These are phyloP conservation scores for Malus hybrid DNA, from an alignment of 331 rosid species.

Conservation along the genomic window DNA sequence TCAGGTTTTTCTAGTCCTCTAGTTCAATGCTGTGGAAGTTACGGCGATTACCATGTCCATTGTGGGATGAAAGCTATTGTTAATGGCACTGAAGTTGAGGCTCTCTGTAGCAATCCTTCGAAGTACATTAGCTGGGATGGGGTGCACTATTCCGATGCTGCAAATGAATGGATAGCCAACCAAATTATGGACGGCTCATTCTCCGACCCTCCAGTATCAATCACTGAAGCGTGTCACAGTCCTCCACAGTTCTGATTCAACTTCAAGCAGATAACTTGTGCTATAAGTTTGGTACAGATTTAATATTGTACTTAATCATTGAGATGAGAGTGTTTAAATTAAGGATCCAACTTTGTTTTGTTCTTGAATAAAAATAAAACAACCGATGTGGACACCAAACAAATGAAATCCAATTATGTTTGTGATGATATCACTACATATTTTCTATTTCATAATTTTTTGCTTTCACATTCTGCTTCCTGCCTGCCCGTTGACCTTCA, in stretches of 20 bases:
- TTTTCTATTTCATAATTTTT: neutral
- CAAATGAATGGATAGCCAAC: slow-evolving; percentile 12
- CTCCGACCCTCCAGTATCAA: slow-evolving; percentile 6
- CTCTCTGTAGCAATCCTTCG: slow-evolving; percentile 6
- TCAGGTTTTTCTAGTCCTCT: slow-evolving; percentile 7
- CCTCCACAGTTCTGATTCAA: neutral
- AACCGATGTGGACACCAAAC: neutral
- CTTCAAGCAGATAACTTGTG: neutral
- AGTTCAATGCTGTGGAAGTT: slow-evolving; percentile 7
- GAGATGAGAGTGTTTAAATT: neutral
- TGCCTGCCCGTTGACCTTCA: neutral
- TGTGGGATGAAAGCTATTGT: slow-evolving; percentile 3
- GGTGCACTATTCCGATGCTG: slow-evolving; percentile 16
- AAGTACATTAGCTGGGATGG: slow-evolving; percentile 16
- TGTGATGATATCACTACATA: neutral
- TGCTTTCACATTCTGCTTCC: neutral
- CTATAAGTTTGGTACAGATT: neutral
- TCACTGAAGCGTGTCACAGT: slow-evolving; percentile 8
- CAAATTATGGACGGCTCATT: slow-evolving; percentile 3
- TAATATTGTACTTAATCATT: neutral
- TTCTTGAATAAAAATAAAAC: neutral
- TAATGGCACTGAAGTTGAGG: slow-evolving; percentile 11
- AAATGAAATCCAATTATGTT: neutral
- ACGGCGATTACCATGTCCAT: neutral
- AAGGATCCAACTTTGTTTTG: neutral